These are phyloP conservation scores for Mediolabrus comicus DNA, from an alignment of 108 stramenopile species.

Conservation along the genomic window DNA sequence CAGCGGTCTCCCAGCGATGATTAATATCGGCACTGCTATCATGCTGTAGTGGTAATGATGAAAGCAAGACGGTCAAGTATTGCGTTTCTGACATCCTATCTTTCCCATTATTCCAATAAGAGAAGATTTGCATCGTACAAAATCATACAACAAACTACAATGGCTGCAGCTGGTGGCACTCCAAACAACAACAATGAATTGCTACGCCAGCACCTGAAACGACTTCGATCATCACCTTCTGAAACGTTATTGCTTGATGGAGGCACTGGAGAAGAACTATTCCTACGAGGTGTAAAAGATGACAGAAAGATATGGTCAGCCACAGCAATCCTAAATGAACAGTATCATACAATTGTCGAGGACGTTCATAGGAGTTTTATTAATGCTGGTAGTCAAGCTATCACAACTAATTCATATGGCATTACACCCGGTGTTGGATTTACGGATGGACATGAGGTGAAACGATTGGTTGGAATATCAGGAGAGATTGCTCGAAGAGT, in stretches of 20 bases:
- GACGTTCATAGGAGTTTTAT: slow-evolving; percentile 73
- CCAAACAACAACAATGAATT: background rate
- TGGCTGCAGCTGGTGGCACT: too few relatives aligned
- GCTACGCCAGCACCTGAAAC: slow-evolving; percentile 16
- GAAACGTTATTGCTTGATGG: slow-evolving; percentile 68
- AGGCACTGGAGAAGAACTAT: slow-evolving; percentile 85
- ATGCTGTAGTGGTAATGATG: too few relatives aligned
- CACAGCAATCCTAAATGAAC: slow-evolving; percentile 53
- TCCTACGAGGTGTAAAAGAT: slow-evolving; percentile 73
- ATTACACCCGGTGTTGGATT: slow-evolving; percentile 80
- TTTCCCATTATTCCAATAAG: too few relatives aligned
- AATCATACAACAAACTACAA: background rate
- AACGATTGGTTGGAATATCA: slow-evolving; percentile 36
- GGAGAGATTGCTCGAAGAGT: slow-evolving; percentile 61
- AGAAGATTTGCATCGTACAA: background rate
- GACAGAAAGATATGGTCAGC: slow-evolving; percentile 85
- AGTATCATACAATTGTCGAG: slow-evolving; percentile 61
- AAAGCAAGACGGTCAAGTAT: background rate
- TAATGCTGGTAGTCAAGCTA: slow-evolving; percentile 58
- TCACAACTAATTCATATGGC: slow-evolving; percentile 83
- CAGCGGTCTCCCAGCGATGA: too few relatives aligned
- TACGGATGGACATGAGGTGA: slow-evolving; percentile 39
- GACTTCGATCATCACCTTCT: slow-evolving; percentile 24
- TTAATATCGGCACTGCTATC: background rate
- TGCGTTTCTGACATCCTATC: background rate